These are phyloP conservation scores for Chytriomyces confervae DNA, from an alignment of 192 early-diverging fungal genomes.

Conservation along the genomic window DNA sequence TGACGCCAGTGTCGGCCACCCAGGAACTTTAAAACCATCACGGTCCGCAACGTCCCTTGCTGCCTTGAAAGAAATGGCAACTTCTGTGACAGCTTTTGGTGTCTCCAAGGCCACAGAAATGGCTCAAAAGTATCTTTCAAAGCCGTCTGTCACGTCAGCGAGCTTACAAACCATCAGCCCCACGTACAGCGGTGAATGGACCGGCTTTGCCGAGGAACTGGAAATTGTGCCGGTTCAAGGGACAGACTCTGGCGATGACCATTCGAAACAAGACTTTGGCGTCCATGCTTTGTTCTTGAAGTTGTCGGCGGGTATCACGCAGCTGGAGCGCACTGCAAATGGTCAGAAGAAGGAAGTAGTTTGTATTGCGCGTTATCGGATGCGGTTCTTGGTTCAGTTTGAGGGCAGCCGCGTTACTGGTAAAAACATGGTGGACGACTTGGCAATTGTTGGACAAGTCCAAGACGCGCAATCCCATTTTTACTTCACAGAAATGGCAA, in stretches of 20 bases:
- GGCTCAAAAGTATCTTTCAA: no score
- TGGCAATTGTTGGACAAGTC: slow-evolving; percentile 3
- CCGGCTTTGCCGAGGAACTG: neutral
- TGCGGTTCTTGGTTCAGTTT: slow-evolving; percentile 9
- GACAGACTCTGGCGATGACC: neutral
- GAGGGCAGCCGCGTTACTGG: neutral
- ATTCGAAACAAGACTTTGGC: neutral
- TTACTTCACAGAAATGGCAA: neutral
- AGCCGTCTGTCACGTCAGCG: no score
- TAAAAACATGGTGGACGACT: slow-evolving; percentile 25
- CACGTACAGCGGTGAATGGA: neutral
- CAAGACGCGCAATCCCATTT: neutral
- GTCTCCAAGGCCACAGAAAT: no score
- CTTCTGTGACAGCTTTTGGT: neutral
- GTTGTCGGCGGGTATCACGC: neutral
- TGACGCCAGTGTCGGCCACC: no score
- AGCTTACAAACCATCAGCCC: no score
- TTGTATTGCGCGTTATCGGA: slow-evolving; percentile 7
- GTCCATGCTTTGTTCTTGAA: neutral
- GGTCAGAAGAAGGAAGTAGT: neutral
- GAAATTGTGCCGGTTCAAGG: neutral
- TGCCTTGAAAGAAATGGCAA: neutral
- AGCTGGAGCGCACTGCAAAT: neutral
- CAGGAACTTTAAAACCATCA: no score
- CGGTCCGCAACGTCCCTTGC: neutral